Percentiles rank a stretch among this genome's conserved stretches.
Conservation (phyloP, 805 yeast species). For the Tetrapisispora fleetii region DNA sequence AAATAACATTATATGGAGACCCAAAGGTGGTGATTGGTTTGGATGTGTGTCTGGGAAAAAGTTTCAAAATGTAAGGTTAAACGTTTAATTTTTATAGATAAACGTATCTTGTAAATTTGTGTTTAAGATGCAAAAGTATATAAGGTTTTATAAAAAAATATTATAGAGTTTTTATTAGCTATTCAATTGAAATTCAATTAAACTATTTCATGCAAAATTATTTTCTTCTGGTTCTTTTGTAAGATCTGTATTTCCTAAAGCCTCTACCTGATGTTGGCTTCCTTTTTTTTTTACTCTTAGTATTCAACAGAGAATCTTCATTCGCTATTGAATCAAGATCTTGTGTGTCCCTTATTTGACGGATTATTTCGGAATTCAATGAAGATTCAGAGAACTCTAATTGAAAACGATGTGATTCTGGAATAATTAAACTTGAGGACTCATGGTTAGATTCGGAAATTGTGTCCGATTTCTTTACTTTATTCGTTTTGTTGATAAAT, state of each 20-base stretch:
- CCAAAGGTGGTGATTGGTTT: constrained; percentile 61
- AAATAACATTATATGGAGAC: constrained; percentile 67
- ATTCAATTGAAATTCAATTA: not conserved
- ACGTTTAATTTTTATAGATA: not conserved
- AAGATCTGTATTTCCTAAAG: constrained; percentile 4
- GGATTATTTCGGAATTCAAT: constrained; percentile 10
- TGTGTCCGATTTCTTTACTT: no score
- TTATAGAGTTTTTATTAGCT: constrained; percentile 1
- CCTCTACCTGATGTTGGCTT: constrained; percentile 6
- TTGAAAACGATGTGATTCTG: not conserved
- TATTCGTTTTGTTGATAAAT: not conserved
- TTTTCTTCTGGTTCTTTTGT: not conserved
- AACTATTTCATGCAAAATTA: not conserved
- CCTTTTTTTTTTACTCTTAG: not conserved
- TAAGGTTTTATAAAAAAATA: not conserved
- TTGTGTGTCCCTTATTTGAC: constrained; percentile 13
- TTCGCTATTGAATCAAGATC: not conserved
- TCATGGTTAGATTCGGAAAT: no score
- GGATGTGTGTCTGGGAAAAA: constrained; percentile 41
- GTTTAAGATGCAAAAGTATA: constrained; percentile 1
- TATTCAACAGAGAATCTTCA: not conserved
- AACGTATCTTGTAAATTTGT: not conserved
- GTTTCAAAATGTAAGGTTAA: constrained; percentile 28
- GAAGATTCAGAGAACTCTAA: not conserved
- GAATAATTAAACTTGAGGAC: not conserved